Evolutionary conservation across 179 eudicot genomes (phyloP).

Genomic region (Gypsophila paniculata): DNA sequence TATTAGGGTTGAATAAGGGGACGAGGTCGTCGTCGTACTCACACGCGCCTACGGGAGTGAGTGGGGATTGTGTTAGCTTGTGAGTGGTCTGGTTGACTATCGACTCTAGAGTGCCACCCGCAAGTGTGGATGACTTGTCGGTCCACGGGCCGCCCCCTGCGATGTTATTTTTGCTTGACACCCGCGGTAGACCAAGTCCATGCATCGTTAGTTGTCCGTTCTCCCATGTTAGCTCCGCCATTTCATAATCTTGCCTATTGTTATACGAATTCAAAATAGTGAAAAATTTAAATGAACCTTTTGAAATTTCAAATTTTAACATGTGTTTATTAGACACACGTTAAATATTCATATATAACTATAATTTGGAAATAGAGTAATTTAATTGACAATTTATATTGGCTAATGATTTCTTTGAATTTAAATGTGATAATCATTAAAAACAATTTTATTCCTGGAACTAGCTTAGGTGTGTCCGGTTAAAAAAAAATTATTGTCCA

Average conservation of each 20-base stretch:
- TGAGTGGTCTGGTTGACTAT: slow-evolving; percentile 62
- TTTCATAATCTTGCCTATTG: slow-evolving; percentile 60
- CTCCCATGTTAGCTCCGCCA: slow-evolving; percentile 79
- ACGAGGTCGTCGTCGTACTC: slow-evolving; percentile 26
- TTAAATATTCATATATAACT: too few relatives aligned
- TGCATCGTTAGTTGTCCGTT: slow-evolving; percentile 78
- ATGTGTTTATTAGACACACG: too few relatives aligned
- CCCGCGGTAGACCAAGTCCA: slow-evolving; percentile 52
- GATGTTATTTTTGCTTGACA: slow-evolving; percentile 30
- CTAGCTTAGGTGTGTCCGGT: too few relatives aligned
- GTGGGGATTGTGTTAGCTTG: slow-evolving; percentile 16
- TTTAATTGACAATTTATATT: too few relatives aligned
- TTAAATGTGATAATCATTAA: too few relatives aligned
- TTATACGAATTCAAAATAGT: background rate
- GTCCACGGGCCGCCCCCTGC: slow-evolving; percentile 13
- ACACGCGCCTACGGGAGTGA: slow-evolving; percentile 8
- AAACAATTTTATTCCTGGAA: too few relatives aligned
- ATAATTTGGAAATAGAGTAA: too few relatives aligned
- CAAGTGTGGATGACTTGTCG: slow-evolving; percentile 36
- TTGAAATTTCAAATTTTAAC: background rate
- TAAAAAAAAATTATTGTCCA: too few relatives aligned
- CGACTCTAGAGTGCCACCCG: slow-evolving; percentile 71
- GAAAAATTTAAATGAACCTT: too few relatives aligned
- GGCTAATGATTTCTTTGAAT: too few relatives aligned
- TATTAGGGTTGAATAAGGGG: slow-evolving; percentile 33